A percentile compares a stretch with the other conserved stretches of the same genome.
Conservation (phyloP, 805 yeast genomes). For the Wickerhamomyces rabaulensis region DNA sequence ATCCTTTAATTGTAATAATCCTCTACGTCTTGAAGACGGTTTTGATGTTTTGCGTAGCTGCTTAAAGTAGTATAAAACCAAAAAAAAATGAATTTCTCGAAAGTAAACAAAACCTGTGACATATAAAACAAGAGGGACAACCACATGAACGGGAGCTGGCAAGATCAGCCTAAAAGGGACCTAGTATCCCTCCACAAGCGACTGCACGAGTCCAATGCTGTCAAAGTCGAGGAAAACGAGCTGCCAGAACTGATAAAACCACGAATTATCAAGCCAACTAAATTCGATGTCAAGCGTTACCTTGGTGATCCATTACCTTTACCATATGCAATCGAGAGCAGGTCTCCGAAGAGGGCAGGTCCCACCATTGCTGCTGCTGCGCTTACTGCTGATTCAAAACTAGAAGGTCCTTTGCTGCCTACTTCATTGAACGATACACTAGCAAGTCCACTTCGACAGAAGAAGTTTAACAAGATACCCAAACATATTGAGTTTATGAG, state of each 20-base stretch:
- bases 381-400: neutral
- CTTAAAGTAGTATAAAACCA: no score
- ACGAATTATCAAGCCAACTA: neutral
- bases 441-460: neutral
- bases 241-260: neutral
- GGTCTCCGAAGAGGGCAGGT: neutral
- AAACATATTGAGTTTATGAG: neutral
- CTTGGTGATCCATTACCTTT: conserved; percentile 37
- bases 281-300: conserved; percentile 3
- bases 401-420: neutral
- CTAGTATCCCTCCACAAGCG: neutral
- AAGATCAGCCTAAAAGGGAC: neutral
- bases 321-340: conserved; percentile 23
- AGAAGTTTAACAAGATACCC: neutral
- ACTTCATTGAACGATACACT: neutral
- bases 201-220: neutral
- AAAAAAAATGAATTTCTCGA: neutral
- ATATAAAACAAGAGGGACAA: neutral
- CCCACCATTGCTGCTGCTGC: no score
- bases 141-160: neutral
- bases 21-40: no score
- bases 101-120: neutral
- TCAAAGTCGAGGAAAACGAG: neutral
- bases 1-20: no score
- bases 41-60: no score